phyloP scores from a whole-genome alignment of 2,329 filamentous ascomycete genomes.

The Claviceps lovelessii region DNA sequence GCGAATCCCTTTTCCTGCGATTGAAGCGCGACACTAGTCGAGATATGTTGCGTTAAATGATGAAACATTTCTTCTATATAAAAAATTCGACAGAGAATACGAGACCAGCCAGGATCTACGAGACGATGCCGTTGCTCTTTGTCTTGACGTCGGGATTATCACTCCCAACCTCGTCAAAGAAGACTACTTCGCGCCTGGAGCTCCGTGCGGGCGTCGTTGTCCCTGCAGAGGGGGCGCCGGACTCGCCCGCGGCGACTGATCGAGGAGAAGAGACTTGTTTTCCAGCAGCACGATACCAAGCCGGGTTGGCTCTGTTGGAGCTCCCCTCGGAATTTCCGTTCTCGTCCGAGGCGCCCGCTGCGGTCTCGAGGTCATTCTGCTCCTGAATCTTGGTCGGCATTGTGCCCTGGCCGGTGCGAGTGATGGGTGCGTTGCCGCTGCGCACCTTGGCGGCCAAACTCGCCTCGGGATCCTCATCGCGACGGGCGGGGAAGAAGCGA shows the following conservation, averaged over 20 bases:
- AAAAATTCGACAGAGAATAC: too few relatives aligned
- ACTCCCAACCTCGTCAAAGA: slow-evolving; percentile 1
- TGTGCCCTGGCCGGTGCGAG: neutral
- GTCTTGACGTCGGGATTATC: neutral
- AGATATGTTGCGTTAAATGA: too few relatives aligned
- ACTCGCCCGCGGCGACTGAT: neutral
- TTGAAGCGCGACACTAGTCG: too few relatives aligned
- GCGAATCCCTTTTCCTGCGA: too few relatives aligned
- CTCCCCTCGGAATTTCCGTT: neutral
- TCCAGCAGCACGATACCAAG: neutral
- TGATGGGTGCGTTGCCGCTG: slow-evolving; percentile 1
- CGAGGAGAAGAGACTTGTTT: neutral
- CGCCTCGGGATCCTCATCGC: neutral
- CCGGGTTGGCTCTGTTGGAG: neutral
- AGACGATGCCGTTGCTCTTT: neutral
- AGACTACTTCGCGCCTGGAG: slow-evolving; percentile 4
- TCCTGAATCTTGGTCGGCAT: slow-evolving; percentile 1
- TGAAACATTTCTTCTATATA: too few relatives aligned
- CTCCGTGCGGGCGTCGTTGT: neutral
- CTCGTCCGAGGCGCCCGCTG: neutral
- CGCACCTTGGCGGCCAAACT: slow-evolving; percentile 2
- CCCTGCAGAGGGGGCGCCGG: neutral
- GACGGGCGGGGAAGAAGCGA: neutral
- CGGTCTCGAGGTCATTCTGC: neutral
- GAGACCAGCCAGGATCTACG: too few relatives aligned